These are phyloP conservation scores for Limnanthes douglasii DNA, from an alignment of 345 rosid genomes.

Conservation along the genomic window DNA sequence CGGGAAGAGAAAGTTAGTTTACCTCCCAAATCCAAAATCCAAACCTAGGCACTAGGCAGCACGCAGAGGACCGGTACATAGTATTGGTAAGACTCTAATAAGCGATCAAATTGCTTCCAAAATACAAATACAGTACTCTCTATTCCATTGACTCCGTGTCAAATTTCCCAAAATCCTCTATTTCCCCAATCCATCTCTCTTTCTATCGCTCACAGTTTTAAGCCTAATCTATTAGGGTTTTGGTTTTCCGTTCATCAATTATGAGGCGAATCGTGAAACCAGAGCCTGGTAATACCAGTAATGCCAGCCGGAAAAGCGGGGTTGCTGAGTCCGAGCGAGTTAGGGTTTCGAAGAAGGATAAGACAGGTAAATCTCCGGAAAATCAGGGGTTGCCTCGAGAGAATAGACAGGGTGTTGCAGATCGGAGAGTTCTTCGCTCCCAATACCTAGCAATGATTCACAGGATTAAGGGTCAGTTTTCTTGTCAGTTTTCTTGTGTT, in stretches of 20 bases:
- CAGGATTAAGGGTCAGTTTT: conserved; percentile 36
- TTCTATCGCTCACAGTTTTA: neutral
- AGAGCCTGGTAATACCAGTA: conserved; percentile 9
- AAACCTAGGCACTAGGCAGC: too few relatives aligned
- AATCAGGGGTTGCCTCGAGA: conserved; percentile 9
- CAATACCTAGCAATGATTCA: conserved; percentile 38
- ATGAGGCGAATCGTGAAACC: conserved; percentile 15
- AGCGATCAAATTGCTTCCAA: neutral
- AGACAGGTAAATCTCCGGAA: neutral
- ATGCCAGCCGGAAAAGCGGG: conserved; percentile 1
- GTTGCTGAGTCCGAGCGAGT: conserved; percentile 6
- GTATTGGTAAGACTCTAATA: too few relatives aligned
- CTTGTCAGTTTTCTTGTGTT: neutral
- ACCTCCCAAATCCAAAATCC: neutral
- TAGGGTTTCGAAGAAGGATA: conserved; percentile 17
- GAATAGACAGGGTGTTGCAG: conserved; percentile 12
- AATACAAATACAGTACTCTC: neutral
- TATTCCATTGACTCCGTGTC: neutral
- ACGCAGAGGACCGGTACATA: too few relatives aligned
- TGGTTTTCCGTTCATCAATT: neutral
- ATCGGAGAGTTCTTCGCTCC: conserved; percentile 63
- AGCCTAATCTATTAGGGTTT: neutral
- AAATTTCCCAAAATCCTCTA: neutral
- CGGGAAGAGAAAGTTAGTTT: neutral
- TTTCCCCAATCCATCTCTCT: neutral